Base-by-base conservation (phyloP, 2,329 filamentous ascomycete genomes). In the Chaetothyriales sp. region DNA sequence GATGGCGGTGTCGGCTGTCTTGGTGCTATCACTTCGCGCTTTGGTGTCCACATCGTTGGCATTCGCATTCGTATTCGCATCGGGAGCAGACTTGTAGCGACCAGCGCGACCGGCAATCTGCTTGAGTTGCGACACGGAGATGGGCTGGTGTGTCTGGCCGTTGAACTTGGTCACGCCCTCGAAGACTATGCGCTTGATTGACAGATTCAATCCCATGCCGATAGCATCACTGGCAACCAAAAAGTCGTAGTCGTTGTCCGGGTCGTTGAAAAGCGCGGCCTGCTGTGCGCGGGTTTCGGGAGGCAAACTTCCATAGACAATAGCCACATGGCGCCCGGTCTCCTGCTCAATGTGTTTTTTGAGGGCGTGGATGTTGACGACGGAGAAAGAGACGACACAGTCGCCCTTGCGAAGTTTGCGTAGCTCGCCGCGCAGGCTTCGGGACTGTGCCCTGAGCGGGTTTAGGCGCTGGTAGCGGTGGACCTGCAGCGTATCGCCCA, bases 61-160 rank as follows among this genome's bases (percentile, higher is more conserved):
- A 10, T 46, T 32, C 47, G 46, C 22, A 51, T 61, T 47, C 42
- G 55, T 51, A 42, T 59, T 52, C 25, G 75, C 73, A 61, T 84
- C 74, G 25, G 74, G 71, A 2, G 86, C 86, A 25, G 83, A 82
- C 51, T 82, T 81, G 66, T 82, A 98, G 45, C 92, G 82, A 25
- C 92, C 92, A 10, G 92, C 92, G 57, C 92, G 81, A 18, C 92
- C 92, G 47, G 81, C 92, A 61, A 98, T 98, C 64, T 98, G 92
- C 66, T 95, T 95, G 61, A 95, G 75, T 58, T 95, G 86, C 0
- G 88, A 83, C 2, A 84, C 73, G 0, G 75, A 70, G 20, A 98
- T 72, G 3, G 73, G 68, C 15, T 78, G 71, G 26, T 75, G 73
- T 4, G 70, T 67, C 1, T 58, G 62, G 1, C 83, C 83, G 55